phyloP scores from a whole-genome alignment of 345 rosid species.

The Toxicodendron radicans region DNA sequence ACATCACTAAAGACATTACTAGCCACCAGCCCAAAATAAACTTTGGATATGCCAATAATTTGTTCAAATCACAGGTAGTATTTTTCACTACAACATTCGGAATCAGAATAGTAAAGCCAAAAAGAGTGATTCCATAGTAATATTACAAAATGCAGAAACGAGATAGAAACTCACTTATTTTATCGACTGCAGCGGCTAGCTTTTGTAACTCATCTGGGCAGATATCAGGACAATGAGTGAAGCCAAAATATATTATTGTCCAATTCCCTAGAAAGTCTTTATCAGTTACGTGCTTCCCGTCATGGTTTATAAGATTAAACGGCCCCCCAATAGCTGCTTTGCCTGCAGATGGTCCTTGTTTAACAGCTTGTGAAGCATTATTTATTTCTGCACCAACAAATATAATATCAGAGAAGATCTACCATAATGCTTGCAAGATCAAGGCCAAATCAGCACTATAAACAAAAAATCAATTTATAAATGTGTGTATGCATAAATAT shows the following conservation, averaged over 20 bases:
- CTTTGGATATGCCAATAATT: not conserved
- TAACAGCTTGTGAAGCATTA: slow-evolving; percentile 66
- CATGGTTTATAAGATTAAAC: slow-evolving; percentile 77
- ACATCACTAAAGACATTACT: not conserved
- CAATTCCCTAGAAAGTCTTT: slow-evolving; percentile 85
- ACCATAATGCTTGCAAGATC: not conserved
- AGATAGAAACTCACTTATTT: slow-evolving; percentile 66
- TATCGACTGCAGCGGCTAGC: slow-evolving; percentile 80
- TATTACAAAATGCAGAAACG: not conserved
- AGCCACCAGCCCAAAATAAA: not conserved
- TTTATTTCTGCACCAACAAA: slow-evolving; percentile 56
- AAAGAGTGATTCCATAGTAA: not conserved
- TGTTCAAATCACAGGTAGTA: not conserved
- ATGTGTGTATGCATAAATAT: not conserved
- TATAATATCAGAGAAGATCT: not conserved
- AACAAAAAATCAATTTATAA: not conserved
- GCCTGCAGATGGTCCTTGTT: slow-evolving; percentile 92
- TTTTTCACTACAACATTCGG: not conserved
- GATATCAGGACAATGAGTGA: slow-evolving; percentile 98
- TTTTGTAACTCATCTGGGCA: slow-evolving; percentile 94
- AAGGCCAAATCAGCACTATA: not conserved
- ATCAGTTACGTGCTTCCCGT: slow-evolving; percentile 79
- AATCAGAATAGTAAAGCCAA: not conserved
- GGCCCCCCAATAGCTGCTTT: slow-evolving; percentile 97
- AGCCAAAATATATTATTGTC: slow-evolving; percentile 89